These are phyloP conservation scores for Cytospora leucostoma DNA, from an alignment of 2,329 filamentous ascomycete genomes.

Conservation along the genomic window DNA sequence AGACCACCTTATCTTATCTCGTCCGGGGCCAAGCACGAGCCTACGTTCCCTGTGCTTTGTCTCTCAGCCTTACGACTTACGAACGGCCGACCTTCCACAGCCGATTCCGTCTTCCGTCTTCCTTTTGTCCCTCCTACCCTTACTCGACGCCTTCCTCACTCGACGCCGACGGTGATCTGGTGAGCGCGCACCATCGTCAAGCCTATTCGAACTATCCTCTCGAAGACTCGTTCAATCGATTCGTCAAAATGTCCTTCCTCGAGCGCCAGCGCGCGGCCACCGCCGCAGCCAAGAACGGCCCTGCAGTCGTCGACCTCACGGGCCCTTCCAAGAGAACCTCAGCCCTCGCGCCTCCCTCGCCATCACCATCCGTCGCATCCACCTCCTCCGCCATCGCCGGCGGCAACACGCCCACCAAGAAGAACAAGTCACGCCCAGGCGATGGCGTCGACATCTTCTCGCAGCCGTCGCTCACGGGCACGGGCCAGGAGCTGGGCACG, in stretches of 20 bases:
- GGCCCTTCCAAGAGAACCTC: slow-evolving; percentile 45
- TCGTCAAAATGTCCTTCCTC: slow-evolving; percentile 59
- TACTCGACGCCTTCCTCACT: background rate
- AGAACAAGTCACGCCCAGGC: slow-evolving; percentile 58
- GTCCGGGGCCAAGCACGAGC: slow-evolving; percentile 10
- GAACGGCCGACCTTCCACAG: background rate
- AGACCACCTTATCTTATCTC: background rate
- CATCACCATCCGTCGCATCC: slow-evolving; percentile 59
- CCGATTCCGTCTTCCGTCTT: background rate
- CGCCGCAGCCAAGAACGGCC: slow-evolving; percentile 56
- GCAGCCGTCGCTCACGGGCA: slow-evolving; percentile 74
- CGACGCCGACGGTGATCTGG: slow-evolving; percentile 18
- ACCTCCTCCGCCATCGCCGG: slow-evolving; percentile 50
- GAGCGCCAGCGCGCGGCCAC: slow-evolving; percentile 65
- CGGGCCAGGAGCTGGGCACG: slow-evolving; percentile 79
- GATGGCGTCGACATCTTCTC: slow-evolving; percentile 64
- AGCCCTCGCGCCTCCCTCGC: slow-evolving; percentile 60
- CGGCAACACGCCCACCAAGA: slow-evolving; percentile 62
- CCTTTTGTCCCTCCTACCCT: background rate
- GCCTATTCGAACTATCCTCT: background rate
- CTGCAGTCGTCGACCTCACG: slow-evolving; percentile 52
- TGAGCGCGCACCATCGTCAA: slow-evolving; percentile 10
- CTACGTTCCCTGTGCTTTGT: slow-evolving; percentile 5
- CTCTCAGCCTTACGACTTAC: slow-evolving; percentile 21
- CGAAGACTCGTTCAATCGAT: slow-evolving; percentile 16